Percentiles rank a stretch among this genome's conserved stretches.
These are phyloP conservation scores for Trichoderma aggressivum DNA, from an alignment of 2,329 filamentous ascomycete genomes.

Conservation along the genomic window DNA sequence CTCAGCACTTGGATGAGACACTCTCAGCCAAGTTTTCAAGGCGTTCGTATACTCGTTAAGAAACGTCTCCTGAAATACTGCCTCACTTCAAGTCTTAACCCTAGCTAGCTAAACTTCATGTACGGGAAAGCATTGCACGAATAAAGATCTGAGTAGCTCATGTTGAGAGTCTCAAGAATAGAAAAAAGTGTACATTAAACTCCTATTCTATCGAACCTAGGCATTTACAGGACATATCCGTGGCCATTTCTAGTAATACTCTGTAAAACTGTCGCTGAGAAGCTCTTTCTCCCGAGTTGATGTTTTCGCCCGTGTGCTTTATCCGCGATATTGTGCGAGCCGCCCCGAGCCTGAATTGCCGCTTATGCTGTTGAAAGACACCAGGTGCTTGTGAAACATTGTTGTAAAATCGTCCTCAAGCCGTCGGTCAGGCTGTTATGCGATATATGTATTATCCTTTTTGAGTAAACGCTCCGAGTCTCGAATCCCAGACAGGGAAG, in stretches of 20 bases:
- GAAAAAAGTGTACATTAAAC: neutral
- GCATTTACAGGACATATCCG: neutral
- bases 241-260: neutral
- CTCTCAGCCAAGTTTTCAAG: too few species aligned
- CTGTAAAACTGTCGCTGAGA: neutral
- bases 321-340: neutral
- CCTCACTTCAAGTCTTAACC: neutral
- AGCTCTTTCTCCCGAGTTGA: neutral
- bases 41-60: neutral
- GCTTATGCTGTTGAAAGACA: neutral
- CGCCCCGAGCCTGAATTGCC: neutral
- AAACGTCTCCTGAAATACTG: neutral
- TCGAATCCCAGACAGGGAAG: neutral
- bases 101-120: neutral
- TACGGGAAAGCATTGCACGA: neutral
- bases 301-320: neutral
- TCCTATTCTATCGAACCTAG: neutral
- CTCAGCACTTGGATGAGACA: neutral
- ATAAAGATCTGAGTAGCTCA: neutral
- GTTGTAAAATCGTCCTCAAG: neutral
- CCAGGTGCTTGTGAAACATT: neutral
- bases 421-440: neutral
- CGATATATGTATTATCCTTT: neutral
- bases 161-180: neutral
- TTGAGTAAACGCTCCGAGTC: neutral